Base-by-base conservation (phyloP, 768 basidiomycete species). In the Phanerochaete sordida region DNA sequence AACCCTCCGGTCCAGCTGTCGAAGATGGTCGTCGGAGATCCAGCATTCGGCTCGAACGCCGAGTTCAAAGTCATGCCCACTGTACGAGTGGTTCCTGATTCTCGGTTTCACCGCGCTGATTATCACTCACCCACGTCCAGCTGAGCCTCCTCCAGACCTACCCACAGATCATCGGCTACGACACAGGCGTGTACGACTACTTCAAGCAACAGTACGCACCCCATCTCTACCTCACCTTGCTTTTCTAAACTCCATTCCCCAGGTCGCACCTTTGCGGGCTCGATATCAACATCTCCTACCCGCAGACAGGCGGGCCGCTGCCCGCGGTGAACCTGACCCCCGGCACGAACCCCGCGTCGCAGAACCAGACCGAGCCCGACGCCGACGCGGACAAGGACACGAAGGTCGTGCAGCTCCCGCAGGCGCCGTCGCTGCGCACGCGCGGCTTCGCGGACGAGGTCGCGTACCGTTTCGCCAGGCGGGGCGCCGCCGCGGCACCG, bases 161-260 rank as follows among this genome's bases (percentile, higher is more conserved):
- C 66, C 90, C 90, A 0, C 89, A 90, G 67, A 73, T 91, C 30
- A 88, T 91, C 54, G 85, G 82, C 33, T 91, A 91, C 65, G 84
- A 91, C 62, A 75, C 77, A 45, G 79, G 81, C 3, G 85, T 88
- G 6, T 85, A 81, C 66, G 77, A 84, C 57, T 88, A 88, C 67
- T 90, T 90, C 72, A 79, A 81, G 62, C 76, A 83, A 63, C 86
- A 88, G 88, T 88, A 63, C 59, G 86, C n/a, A n/a, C 43, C 47
- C 9, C 21, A 15, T n/a, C 11, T 24, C 26, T 43, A 1, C 48
- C 33, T 24, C 21, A 1, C 6, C 23, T 23, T 23, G 19, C 11
- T n/a, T 37, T 16, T 0, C 33, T 15, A 21, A 15, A 33, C 1
- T 2, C 50, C 1, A 16, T 28, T 21, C 28, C 9, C 30, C 60